Evolutionary conservation across 495 filamentous ascomycete species (phyloP).

Genomic region (Peziza echinospora): DNA sequence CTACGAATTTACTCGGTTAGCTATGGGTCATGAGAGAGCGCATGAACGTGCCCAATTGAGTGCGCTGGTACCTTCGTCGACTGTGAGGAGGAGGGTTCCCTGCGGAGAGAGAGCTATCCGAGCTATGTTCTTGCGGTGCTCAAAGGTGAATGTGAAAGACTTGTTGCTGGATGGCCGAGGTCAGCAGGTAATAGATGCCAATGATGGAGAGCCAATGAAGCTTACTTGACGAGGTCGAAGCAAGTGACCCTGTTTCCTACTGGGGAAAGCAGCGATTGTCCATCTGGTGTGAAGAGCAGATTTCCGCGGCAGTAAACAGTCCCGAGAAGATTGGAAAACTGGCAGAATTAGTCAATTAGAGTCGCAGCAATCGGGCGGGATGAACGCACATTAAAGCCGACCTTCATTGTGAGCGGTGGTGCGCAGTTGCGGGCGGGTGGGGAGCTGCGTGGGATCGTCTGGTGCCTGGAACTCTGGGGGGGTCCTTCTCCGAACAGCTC

Average conservation of each 20-base stretch:
- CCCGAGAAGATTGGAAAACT: conserved; percentile 33
- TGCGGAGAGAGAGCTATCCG: conserved; percentile 68
- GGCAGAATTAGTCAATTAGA: not conserved
- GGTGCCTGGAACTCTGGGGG: too few species aligned
- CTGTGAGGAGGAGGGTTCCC: conserved; percentile 72
- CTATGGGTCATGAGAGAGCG: too few species aligned
- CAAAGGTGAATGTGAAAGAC: conserved; percentile 82
- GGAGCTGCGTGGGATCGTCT: too few species aligned
- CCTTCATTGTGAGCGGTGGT: conserved; percentile 13
- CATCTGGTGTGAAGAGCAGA: conserved; percentile 89
- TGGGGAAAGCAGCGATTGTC: conserved; percentile 83
- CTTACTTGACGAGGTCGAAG: conserved; percentile 87
- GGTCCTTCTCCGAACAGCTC: too few species aligned
- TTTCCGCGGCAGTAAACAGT: conserved; percentile 97
- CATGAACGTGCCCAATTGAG: too few species aligned
- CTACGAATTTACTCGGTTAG: conserved; percentile 11
- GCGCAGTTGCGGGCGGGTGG: too few species aligned
- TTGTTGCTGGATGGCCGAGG: conserved; percentile 45
- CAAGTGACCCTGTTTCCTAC: conserved; percentile 91
- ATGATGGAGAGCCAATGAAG: conserved; percentile 2
- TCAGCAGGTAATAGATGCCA: conserved; percentile 3
- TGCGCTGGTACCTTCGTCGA: conserved; percentile 42
- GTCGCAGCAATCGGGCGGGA: not conserved
- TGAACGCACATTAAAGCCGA: conserved; percentile 17
- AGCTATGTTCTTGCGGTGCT: conserved; percentile 81